These are phyloP conservation scores for Paxillus involutus DNA, from an alignment of 768 basidiomycete genomes.

Conservation along the genomic window DNA sequence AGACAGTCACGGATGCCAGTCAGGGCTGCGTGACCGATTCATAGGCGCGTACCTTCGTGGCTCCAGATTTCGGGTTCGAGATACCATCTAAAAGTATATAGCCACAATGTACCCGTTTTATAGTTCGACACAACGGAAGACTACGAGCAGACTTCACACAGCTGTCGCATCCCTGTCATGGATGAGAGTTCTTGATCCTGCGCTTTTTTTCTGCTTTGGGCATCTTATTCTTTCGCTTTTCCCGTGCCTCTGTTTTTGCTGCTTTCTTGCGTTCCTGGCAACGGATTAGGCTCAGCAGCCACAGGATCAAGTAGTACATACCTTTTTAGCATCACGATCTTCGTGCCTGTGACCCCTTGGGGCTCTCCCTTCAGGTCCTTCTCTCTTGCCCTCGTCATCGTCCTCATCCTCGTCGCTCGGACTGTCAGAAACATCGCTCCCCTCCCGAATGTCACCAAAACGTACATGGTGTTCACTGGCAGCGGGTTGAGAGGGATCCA, in stretches of 20 bases:
- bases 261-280: conserved; percentile 88
- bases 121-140: neutral
- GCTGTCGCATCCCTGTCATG: conserved; percentile 14
- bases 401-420: conserved; percentile 36
- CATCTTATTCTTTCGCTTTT: conserved; percentile 90
- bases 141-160: conserved; percentile 10
- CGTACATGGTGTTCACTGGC: conserved; percentile 13
- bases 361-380: conserved; percentile 45
- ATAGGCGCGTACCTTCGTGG: conserved; percentile 34
- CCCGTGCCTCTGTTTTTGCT: conserved; percentile 81
- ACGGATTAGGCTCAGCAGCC: conserved; percentile 8
- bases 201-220: conserved; percentile 94
- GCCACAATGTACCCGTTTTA: conserved; percentile 1
- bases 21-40: conserved; percentile 91
- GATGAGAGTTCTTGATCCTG: conserved; percentile 56
- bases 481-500: conserved; percentile 37
- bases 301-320: conserved; percentile 24
- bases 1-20: conserved; percentile 87
- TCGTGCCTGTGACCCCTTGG: conserved; percentile 91
- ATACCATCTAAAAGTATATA: conserved; percentile 13
- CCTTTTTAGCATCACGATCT: conserved; percentile 90
- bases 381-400: conserved; percentile 36
- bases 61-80: conserved; percentile 3
- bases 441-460: conserved; percentile 16
- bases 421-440: conserved; percentile 24